These are phyloP conservation scores for Erythrophleum fordii DNA, from an alignment of 306 rosid genomes.

Conservation along the genomic window DNA sequence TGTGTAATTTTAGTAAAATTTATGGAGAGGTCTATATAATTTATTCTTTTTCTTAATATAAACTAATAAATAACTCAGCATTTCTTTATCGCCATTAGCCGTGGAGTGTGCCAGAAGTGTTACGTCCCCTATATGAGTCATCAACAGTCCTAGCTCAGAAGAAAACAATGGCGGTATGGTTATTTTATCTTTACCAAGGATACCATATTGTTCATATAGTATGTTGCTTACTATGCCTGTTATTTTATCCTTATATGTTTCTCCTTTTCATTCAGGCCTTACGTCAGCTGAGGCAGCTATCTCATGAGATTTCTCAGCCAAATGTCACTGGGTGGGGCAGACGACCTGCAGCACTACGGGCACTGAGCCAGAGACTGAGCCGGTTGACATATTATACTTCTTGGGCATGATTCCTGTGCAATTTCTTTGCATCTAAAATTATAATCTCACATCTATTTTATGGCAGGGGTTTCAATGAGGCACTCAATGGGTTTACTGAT, in stretches of 20 bases:
- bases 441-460: neutral
- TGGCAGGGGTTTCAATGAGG: slow-evolving; percentile 84
- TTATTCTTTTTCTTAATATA: neutral
- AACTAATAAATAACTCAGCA: neutral
- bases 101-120: slow-evolving; percentile 87
- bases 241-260: neutral
- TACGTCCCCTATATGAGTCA: slow-evolving; percentile 86
- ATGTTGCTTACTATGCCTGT: neutral
- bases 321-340: slow-evolving; percentile 26
- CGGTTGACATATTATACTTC: neutral
- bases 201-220: neutral
- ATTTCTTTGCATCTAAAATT: neutral
- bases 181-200: neutral
- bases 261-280: slow-evolving; percentile 8
- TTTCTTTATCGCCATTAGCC: slow-evolving; percentile 6
- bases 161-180: slow-evolving; percentile 70
- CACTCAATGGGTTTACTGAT: slow-evolving; percentile 84
- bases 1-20: neutral
- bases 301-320: slow-evolving; percentile 20
- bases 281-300: slow-evolving; percentile 23
- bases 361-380: slow-evolving; percentile 24
- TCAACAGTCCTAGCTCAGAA: slow-evolving; percentile 86
- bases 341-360: slow-evolving; percentile 13
- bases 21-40: neutral
- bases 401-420: neutral